Evolutionary conservation across 345 rosid species (phyloP), one percentile per base, ranked within the genome.

Genomic region (Melaleuca quinquenervia): DNA sequence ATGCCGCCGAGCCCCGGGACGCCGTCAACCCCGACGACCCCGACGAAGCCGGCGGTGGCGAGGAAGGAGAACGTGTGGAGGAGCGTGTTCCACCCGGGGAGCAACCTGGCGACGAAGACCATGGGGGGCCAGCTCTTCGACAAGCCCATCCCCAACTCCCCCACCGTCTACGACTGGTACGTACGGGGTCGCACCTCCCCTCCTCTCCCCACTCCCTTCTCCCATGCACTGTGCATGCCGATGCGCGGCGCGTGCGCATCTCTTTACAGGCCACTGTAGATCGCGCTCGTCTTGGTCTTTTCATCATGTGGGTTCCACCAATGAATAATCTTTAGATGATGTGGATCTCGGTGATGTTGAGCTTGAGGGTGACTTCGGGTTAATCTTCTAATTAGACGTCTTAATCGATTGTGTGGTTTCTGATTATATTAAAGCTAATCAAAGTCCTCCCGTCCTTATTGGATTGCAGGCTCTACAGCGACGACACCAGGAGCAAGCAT

Each of bases 81-180:
- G 92, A 97, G 98, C 86, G 98, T 97, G 84, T 97, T 97, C 90
- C 86, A 96, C 88, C 99, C 99, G 0, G 99, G 99, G 3, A 95
- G 99, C 91, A 95, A 96, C 93, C 92, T 93, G 10, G 96, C 97
- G n/a, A 96, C 98, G 50, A 94, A 18, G 91, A 87, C 87, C 32
- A 89, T 93, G 44, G 98, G 99, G 0, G 90, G 93, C 14, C 88
- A 92, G 76, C 84, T 93, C 56, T 95, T 95, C 50, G 99, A 97
- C 90, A 94, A 92, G 90, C 98, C 98, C 6, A 94, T 94, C 74
- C 93, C 99, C 1, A 96, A 97, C 92, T 91, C 99, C 44, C 99
- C 99, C 70, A 93, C 98, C 36, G 96, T 95, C 82, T 97, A 97
- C 70, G 99, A 97, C 94, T 97, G 99, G 99, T 97, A 86, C 50